phyloP scores from a whole-genome alignment of 129 eudicot species.

The Dittrichia graveolens region DNA sequence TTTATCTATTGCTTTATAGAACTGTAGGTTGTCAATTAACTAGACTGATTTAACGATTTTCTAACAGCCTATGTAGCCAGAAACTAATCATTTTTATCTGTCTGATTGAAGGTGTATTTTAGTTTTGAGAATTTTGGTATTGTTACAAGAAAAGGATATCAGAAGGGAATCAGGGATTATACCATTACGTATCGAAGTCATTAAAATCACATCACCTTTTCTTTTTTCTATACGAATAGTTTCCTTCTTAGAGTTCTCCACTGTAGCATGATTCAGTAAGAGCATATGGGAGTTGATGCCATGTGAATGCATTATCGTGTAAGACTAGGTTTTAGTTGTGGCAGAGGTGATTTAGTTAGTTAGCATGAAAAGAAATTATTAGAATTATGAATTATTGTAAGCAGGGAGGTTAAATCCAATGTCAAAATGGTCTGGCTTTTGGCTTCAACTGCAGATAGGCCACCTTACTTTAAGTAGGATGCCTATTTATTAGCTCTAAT shows the following conservation, averaged over 20 bases:
- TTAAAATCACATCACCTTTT: background rate
- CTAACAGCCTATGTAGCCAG: conserved; percentile 9
- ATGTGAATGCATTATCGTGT: no score
- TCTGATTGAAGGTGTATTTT: background rate
- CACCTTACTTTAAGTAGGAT: no score
- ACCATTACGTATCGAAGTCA: background rate
- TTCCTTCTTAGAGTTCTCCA: background rate
- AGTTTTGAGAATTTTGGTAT: background rate
- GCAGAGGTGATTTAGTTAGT: no score
- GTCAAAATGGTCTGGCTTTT: no score
- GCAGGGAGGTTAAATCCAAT: no score
- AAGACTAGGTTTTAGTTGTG: no score
- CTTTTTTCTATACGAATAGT: background rate
- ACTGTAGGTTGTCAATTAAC: background rate
- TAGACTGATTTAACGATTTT: background rate
- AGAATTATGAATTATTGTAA: no score
- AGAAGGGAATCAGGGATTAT: background rate
- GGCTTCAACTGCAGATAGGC: no score
- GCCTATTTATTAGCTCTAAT: no score
- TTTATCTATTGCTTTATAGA: background rate
- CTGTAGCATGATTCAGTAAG: no score
- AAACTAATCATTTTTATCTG: background rate
- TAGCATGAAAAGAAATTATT: no score
- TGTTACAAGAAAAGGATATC: conserved; percentile 1
- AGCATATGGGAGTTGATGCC: no score